These are phyloP conservation scores for Biscogniauxia sp. DNA, from an alignment of 2,329 filamentous ascomycete genomes.

Conservation along the genomic window DNA sequence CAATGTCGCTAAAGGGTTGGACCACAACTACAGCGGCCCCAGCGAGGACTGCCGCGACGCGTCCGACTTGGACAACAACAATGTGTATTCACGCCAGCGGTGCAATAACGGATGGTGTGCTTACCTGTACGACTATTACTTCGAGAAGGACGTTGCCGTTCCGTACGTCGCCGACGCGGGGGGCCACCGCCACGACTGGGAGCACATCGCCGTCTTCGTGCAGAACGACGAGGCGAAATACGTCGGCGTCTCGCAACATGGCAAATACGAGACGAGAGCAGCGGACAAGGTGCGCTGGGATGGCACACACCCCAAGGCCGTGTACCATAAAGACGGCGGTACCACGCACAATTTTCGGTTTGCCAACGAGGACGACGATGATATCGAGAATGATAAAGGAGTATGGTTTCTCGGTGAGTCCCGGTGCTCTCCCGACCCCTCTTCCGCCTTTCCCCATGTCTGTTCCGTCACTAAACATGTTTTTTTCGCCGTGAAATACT, in stretches of 20 bases:
- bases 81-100: slow-evolving; percentile 38
- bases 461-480: too few relatives aligned
- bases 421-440: too few relatives aligned
- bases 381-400: slow-evolving; percentile 17
- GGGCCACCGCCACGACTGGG: slow-evolving; percentile 33
- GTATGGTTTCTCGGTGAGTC: slow-evolving; percentile 12
- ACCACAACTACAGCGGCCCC: neutral
- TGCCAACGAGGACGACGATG: slow-evolving; percentile 13
- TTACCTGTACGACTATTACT: slow-evolving; percentile 41
- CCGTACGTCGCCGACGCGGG: slow-evolving; percentile 20
- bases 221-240: slow-evolving; percentile 8
- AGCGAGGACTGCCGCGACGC: slow-evolving; percentile 27
- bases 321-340: slow-evolving; percentile 22
- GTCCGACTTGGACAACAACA: slow-evolving; percentile 31
- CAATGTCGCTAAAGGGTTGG: slow-evolving; percentile 22
- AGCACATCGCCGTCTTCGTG: slow-evolving; percentile 21
- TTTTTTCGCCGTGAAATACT: neutral
- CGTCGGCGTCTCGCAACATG: slow-evolving; percentile 18
- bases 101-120: slow-evolving; percentile 42
- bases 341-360: slow-evolving; percentile 18
- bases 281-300: slow-evolving; percentile 12
- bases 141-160: slow-evolving; percentile 37
- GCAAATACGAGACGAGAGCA: slow-evolving; percentile 10
- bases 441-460: too few relatives aligned
- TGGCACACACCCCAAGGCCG: slow-evolving; percentile 17